Evolutionary conservation across 1,284 basidiomycete genomes (phyloP).

Genomic region (Xerocomus amazonicus): DNA sequence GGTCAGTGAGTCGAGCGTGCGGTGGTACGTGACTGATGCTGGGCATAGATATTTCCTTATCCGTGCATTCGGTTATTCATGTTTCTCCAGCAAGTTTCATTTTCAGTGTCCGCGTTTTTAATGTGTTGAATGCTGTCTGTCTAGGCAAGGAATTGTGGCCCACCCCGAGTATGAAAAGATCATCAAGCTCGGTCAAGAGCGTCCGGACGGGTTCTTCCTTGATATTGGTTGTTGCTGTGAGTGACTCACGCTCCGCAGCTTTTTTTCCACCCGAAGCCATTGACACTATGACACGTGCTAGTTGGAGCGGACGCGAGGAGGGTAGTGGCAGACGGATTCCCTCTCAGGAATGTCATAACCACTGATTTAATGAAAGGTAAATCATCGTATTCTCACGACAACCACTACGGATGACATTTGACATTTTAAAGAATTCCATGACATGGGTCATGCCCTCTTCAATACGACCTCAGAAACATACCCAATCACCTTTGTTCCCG

Average conservation of each 20-base stretch:
- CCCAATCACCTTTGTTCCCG: slow-evolving; percentile 34
- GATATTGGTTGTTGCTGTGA: slow-evolving; percentile 30
- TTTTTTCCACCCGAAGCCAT: too few species aligned
- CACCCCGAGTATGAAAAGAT: slow-evolving; percentile 16
- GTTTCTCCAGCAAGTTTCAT: slow-evolving; percentile 17
- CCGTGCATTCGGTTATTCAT: slow-evolving; percentile 13
- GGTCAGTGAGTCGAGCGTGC: slow-evolving; percentile 4
- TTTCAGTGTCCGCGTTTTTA: accelerated
- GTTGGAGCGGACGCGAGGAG: slow-evolving; percentile 29
- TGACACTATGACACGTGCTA: neutral
- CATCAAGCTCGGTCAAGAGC: slow-evolving; percentile 20
- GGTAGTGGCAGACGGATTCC: slow-evolving; percentile 23
- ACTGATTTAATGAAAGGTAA: slow-evolving; percentile 21
- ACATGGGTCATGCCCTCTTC: slow-evolving; percentile 37
- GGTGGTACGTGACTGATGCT: neutral
- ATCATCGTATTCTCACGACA: neutral
- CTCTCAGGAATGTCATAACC: slow-evolving; percentile 23
- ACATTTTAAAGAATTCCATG: slow-evolving; percentile 27
- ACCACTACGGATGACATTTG: neutral
- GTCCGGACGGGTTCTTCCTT: slow-evolving; percentile 18
- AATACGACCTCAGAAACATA: slow-evolving; percentile 31
- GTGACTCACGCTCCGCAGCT: neutral
- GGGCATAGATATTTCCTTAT: slow-evolving; percentile 20
- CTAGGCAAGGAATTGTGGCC: slow-evolving; percentile 15
- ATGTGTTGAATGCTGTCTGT: neutral